phyloP scores from a whole-genome alignment of 2,329 filamentous ascomycete genomes.

The Talaromyces sp. region DNA sequence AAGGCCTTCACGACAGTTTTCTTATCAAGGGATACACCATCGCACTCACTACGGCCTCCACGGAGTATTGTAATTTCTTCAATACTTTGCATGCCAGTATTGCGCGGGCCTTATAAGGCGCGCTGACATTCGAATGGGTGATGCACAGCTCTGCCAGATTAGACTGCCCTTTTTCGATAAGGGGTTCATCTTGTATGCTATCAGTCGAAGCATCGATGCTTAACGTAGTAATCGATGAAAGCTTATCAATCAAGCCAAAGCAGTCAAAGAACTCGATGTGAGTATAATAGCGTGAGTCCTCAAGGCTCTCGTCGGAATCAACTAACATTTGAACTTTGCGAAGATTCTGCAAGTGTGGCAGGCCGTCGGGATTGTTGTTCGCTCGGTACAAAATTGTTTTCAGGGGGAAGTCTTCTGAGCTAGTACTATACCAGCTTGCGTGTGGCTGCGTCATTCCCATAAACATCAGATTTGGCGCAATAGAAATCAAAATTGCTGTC shows the following conservation, averaged over 20 bases:
- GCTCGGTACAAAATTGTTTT: conserved; percentile 9
- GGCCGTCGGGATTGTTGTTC: not conserved
- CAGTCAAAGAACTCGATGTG: conserved; percentile 10
- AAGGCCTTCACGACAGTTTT: not conserved
- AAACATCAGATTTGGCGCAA: conserved; percentile 13
- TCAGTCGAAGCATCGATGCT: conserved; percentile 7
- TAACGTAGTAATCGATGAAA: conserved; percentile 17
- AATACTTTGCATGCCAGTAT: conserved; percentile 16
- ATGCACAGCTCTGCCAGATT: conserved; percentile 14
- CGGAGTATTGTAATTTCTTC: conserved; percentile 15
- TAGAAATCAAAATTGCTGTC: conserved; percentile 16
- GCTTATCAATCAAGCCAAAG: conserved; percentile 7
- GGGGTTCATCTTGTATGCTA: conserved; percentile 2
- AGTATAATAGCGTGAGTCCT: conserved; percentile 6
- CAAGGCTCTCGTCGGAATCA: not conserved
- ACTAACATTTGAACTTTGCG: not conserved
- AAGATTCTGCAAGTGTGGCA: not conserved
- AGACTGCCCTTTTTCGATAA: conserved; percentile 1
- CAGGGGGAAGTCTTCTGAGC: conserved; percentile 9
- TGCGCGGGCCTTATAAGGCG: conserved; percentile 8
- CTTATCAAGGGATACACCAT: conserved; percentile 13
- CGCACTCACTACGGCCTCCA: conserved; percentile 9
- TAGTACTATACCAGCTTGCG: not conserved
- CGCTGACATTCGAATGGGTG: conserved; percentile 12
- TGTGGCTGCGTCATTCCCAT: conserved; percentile 9